Base-by-base conservation (phyloP, 371 early-diverging fungal species). In the Coemansia sp. region DNA sequence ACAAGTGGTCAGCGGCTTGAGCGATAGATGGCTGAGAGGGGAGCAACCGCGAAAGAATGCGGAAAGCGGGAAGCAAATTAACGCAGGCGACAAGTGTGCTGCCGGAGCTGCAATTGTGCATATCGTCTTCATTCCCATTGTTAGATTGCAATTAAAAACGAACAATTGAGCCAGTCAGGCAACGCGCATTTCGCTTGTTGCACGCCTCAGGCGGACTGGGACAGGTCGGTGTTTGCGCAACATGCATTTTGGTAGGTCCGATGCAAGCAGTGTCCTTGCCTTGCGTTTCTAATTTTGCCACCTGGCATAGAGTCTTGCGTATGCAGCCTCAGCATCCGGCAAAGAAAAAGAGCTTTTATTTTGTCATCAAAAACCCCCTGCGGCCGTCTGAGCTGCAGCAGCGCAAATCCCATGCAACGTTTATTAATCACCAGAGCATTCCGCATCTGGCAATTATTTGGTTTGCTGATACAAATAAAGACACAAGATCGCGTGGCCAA, bases 41-140 rank as follows among this genome's bases (percentile, higher is more conserved):
- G 20, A n/a, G 16, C 50, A 50, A 50, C 50, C 50, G 9, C 50
- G 50, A 50, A n/a, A 50, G 50, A 50, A 50, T 18, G 50, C 20
- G 50, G 50, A 50, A 50, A 50, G 20, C 50, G 50, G 62, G 39
- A 64, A 56, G 65, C 65, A 56, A 64, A 64, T 64, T 64, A 64
- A 64, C 57, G 65, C 56, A 64, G 20, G 44, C 47, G 47, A 59
- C 47, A 44, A 59, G 47, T 47, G 20, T 48, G 61, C 44, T 60
- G 61, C 61, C 61, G 61, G 61, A 60, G 33, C 61, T 60, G 61
- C 61, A 60, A 60, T 60, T 60, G 48, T 60, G 61, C 61, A 60
- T 54, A 26, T 6, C 54, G 50, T 50, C 50, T 50, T 50, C 20
- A 18, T 48, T n/a, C 21, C 28, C 21, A 28, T 54, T 54, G 54